These are phyloP conservation scores for Mariannaea elegans DNA, from an alignment of 2,329 filamentous ascomycete genomes.

Conservation along the genomic window DNA sequence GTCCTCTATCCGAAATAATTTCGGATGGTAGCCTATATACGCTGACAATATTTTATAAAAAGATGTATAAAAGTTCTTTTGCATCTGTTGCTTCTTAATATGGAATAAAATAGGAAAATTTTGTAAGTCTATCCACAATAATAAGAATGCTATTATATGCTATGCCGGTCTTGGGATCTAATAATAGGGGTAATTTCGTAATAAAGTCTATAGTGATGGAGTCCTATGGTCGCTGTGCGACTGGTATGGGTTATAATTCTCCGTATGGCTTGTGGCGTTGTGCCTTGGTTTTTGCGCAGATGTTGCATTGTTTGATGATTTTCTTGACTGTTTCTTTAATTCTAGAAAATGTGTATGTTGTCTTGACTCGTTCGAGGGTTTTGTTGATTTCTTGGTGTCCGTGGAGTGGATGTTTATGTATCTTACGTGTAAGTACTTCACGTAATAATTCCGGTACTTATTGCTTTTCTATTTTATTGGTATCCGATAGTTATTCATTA, in stretches of 20 bases:
- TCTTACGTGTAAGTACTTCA: slow-evolving; percentile 14
- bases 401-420: slow-evolving; percentile 15
- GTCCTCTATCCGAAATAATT: slow-evolving; percentile 16
- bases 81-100: slow-evolving; percentile 5
- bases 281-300: slow-evolving; percentile 1
- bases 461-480: background rate
- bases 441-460: slow-evolving; percentile 1
- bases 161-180: slow-evolving; percentile 15
- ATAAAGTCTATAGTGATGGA: slow-evolving; percentile 26
- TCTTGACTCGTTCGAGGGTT: slow-evolving; percentile 11
- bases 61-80: slow-evolving; percentile 13
- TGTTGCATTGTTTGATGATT: slow-evolving; percentile 10
- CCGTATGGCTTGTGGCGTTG: slow-evolving; percentile 16
- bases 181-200: slow-evolving; percentile 15
- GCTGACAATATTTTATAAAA: slow-evolving; percentile 12
- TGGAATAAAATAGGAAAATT: slow-evolving; percentile 16
- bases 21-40: slow-evolving; percentile 8
- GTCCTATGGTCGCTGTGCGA: slow-evolving; percentile 16
- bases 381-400: slow-evolving; percentile 19
- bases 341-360: slow-evolving; percentile 8
- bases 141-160: slow-evolving; percentile 22
- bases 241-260: slow-evolving; percentile 17
- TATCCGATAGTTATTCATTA: background rate
- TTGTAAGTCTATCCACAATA: slow-evolving; percentile 14
- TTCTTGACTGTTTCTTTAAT: slow-evolving; percentile 4